Evolutionary conservation across 2,329 filamentous ascomycete genomes (phyloP).

Genomic region (Penicillium sp.): DNA sequence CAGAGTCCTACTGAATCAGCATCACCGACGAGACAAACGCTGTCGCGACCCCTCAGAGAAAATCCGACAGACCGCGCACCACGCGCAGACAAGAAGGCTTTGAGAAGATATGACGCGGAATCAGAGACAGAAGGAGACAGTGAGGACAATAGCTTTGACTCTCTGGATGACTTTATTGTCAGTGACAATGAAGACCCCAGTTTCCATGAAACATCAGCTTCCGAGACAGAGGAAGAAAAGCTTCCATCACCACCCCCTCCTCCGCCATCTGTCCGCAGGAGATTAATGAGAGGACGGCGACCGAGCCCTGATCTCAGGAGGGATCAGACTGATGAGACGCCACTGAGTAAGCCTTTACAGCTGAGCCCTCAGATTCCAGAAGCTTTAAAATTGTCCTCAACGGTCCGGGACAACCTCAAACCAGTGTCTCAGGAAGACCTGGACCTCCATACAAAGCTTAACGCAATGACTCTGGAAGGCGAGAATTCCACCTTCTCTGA

Average conservation of each 20-base stretch:
- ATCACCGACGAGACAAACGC: slow-evolving; percentile 16
- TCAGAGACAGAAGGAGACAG: slow-evolving; percentile 22
- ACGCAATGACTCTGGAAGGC: slow-evolving; percentile 15
- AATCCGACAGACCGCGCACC: slow-evolving; percentile 9
- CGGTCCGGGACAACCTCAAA: slow-evolving; percentile 11
- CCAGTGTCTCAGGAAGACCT: slow-evolving; percentile 18
- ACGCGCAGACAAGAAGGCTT: slow-evolving; percentile 8
- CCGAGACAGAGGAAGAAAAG: slow-evolving; percentile 24
- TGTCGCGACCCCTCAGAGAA: slow-evolving; percentile 6
- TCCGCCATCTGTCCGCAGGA: slow-evolving; percentile 22
- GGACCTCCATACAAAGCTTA: slow-evolving; percentile 19
- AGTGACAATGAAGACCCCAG: slow-evolving; percentile 37
- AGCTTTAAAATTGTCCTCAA: slow-evolving; percentile 12
- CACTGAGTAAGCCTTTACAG: slow-evolving; percentile 10
- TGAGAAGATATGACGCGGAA: slow-evolving; percentile 13
- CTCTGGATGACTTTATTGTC: slow-evolving; percentile 38
- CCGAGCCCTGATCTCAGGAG: slow-evolving; percentile 17
- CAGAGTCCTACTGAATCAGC: slow-evolving; percentile 15
- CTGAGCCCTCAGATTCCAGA: slow-evolving; percentile 19
- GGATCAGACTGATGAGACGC: slow-evolving; percentile 5
- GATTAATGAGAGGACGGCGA: slow-evolving; percentile 31
- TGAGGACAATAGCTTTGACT: slow-evolving; percentile 31
- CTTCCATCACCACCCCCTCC: slow-evolving; percentile 15
- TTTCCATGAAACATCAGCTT: slow-evolving; percentile 28
- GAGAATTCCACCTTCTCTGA: slow-evolving; percentile 18